These are phyloP conservation scores for Fusarium tuaranense DNA, from an alignment of 2,329 filamentous ascomycete genomes.

Conservation along the genomic window DNA sequence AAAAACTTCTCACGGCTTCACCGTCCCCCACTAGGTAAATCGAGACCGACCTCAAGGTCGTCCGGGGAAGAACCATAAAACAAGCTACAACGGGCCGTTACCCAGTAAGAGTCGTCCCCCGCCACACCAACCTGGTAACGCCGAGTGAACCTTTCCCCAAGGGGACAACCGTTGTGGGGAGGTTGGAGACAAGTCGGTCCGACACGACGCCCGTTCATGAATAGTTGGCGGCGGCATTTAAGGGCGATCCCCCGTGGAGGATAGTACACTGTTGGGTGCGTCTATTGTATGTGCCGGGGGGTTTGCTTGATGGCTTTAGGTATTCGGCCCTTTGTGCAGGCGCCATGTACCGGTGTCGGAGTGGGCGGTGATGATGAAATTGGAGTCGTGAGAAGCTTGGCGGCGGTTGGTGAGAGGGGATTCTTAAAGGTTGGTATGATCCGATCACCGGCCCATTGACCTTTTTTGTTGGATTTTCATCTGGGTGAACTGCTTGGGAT, in stretches of 20 bases:
- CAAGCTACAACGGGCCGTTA: constrained; percentile 16
- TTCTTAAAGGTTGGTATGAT: neutral
- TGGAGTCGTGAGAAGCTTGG: neutral
- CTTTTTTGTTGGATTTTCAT: neutral
- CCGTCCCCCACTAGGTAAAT: constrained; percentile 12
- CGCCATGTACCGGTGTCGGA: neutral
- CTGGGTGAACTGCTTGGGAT: neutral
- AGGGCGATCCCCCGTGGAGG: constrained; percentile 22
- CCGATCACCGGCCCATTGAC: neutral
- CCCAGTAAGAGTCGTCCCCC: neutral
- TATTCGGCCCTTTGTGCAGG: neutral
- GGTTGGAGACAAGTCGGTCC: constrained; percentile 20
- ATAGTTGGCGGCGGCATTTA: neutral
- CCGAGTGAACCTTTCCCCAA: neutral
- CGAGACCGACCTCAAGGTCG: constrained; percentile 12
- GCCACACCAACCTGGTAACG: neutral
- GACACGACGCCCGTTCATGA: constrained; percentile 19
- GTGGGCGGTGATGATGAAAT: neutral
- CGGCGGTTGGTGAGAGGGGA: neutral
- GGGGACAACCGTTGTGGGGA: constrained; percentile 20
- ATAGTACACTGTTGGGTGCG: neutral
- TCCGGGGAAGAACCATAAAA: constrained; percentile 39
- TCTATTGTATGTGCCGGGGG: neutral
- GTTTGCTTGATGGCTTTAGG: neutral
- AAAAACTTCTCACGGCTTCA: constrained; percentile 1